Conservation (phyloP, 257 asterid species). For the Plantago ovata region DNA sequence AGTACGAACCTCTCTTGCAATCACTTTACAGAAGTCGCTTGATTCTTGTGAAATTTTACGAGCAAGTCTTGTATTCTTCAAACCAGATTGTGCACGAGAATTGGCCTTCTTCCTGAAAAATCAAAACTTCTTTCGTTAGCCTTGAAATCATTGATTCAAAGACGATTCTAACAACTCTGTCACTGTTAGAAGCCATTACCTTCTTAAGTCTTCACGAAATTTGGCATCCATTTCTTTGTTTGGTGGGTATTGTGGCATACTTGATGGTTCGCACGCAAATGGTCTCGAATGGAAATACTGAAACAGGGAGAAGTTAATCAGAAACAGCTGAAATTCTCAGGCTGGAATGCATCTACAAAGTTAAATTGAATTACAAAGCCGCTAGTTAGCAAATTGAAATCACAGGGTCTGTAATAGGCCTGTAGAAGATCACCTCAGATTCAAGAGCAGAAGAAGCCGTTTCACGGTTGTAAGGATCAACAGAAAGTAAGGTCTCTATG, state of each 20-base stretch:
- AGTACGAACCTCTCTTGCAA: constrained; percentile 54
- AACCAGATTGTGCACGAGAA: constrained; percentile 29
- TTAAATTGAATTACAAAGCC: too few relatives aligned
- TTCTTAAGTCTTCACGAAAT: constrained; percentile 67
- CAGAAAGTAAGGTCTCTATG: constrained; percentile 58
- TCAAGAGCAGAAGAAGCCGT: constrained; percentile 67
- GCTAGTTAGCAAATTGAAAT: neutral
- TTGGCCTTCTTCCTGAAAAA: constrained; percentile 51
- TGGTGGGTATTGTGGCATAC: constrained; percentile 80
- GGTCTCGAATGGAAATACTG: constrained; percentile 78
- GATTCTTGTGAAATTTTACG: constrained; percentile 56
- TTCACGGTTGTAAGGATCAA: constrained; percentile 78
- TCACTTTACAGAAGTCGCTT: constrained; percentile 39
- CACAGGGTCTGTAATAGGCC: neutral
- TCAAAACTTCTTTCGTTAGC: neutral
- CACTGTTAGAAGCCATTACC: constrained; percentile 27
- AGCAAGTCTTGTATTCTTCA: constrained; percentile 52
- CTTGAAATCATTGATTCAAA: neutral
- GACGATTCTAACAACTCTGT: neutral
- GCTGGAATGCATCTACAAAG: too few relatives aligned
- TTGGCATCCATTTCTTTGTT: constrained; percentile 95
- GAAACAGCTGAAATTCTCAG: neutral
- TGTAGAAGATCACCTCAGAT: constrained; percentile 45
- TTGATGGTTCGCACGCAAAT: constrained; percentile 71
- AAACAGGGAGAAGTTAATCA: constrained; percentile 1